Conservation (phyloP, 2,329 filamentous ascomycete species). For the Calonectria leucothoes region DNA sequence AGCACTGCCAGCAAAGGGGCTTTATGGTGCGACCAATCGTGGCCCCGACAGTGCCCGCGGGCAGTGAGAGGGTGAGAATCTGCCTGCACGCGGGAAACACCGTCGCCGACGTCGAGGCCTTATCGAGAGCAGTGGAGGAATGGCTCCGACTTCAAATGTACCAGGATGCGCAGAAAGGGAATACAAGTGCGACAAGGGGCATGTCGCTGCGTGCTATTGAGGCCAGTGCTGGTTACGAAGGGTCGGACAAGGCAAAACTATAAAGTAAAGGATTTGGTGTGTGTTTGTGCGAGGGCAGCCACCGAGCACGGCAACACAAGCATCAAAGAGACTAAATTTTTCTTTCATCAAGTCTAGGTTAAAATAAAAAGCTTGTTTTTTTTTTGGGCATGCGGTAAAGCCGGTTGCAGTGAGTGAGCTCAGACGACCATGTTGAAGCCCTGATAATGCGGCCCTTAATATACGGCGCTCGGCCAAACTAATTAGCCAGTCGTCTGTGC, state of each 20-base stretch:
- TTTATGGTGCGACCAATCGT: slow-evolving; percentile 75
- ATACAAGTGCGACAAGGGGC: background rate
- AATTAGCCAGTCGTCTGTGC: background rate
- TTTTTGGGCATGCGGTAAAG: background rate
- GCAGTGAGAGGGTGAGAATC: slow-evolving; percentile 72
- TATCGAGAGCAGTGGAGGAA: slow-evolving; percentile 59
- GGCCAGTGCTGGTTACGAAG: background rate
- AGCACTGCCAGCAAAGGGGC: slow-evolving; percentile 67
- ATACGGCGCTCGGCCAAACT: background rate
- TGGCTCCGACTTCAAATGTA: slow-evolving; percentile 52
- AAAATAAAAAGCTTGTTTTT: background rate
- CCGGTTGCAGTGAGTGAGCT: background rate
- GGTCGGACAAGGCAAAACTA: background rate
- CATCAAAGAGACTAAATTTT: background rate
- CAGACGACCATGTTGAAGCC: background rate
- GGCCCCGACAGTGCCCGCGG: slow-evolving; percentile 73
- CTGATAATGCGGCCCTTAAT: background rate
- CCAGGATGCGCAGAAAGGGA: background rate
- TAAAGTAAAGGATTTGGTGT: background rate
- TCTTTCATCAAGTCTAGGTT: background rate
- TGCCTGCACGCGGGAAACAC: slow-evolving; percentile 78
- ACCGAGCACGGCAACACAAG: background rate
- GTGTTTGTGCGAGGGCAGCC: background rate
- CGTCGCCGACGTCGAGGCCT: slow-evolving; percentile 62
- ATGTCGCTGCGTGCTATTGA: background rate